A percentile compares a stretch with the other conserved stretches of the same genome.
Conservation (phyloP, 805 yeast species). For the Saturnispora quitensis region DNA sequence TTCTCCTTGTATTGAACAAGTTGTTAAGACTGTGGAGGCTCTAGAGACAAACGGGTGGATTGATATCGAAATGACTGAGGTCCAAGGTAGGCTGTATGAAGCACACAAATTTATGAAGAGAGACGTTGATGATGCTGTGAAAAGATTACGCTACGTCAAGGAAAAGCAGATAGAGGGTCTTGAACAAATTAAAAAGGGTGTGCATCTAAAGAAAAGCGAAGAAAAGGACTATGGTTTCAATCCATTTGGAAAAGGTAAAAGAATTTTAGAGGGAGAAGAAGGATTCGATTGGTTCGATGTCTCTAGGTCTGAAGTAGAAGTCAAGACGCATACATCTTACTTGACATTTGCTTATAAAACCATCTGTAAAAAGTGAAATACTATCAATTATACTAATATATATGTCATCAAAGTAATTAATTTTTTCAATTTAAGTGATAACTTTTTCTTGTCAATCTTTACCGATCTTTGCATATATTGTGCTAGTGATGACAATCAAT, state of each 20-base stretch:
- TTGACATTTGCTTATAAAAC: constrained; percentile 70
- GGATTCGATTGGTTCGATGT: constrained; percentile 74
- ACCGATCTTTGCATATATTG: neutral
- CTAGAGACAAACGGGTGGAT: constrained; percentile 74
- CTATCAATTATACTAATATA: neutral
- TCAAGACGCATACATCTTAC: constrained; percentile 91
- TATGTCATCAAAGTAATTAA: neutral
- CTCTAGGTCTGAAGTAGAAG: constrained; percentile 74
- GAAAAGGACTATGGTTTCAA: constrained; percentile 50
- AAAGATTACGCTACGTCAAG: constrained; percentile 72
- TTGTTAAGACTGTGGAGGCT: constrained; percentile 72
- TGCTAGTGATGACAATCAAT: neutral
- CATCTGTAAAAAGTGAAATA: constrained; percentile 3
- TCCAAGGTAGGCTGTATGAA: constrained; percentile 74
- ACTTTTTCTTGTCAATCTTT: neutral
- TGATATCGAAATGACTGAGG: constrained; percentile 84
- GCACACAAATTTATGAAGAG: constrained; percentile 84
- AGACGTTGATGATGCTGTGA: constrained; percentile 69
- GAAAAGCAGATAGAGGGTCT: constrained; percentile 58
- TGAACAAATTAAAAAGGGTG: constrained; percentile 30
- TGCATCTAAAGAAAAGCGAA: constrained; percentile 11
- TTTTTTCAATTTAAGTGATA: neutral
- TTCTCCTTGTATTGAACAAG: constrained; percentile 97
- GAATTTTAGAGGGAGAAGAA: constrained; percentile 82
- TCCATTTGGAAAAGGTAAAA: constrained; percentile 86